Evolutionary conservation across 305 asterid genomes (phyloP), one percentile per base, ranked within the genome.

Genomic region (Vinca major): DNA sequence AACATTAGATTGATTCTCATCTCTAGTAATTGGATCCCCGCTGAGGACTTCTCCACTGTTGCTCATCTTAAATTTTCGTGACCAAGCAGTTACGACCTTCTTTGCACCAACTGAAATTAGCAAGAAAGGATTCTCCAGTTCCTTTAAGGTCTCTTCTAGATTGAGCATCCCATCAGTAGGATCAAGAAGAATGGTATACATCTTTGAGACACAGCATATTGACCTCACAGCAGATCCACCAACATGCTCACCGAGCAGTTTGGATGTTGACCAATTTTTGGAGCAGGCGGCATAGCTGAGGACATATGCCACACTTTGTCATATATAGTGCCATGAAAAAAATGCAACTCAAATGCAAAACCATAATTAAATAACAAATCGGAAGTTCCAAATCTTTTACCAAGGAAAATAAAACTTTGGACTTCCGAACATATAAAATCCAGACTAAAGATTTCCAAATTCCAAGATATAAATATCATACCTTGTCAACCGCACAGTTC

Each of bases 151-250:
- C 62, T 67, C 77, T 8, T 76, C 79, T 79, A 76, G 79, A 70
- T 67, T 69, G 52, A 40, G 62, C 55, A 57, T 80, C 52, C 67
- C 77, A 73, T 62, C 74, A 66, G 52, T 56, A 74, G 78, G 77
- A 71, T 82, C 83, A 47, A 81, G 81, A 72, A 71, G 52, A 56
- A 83, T 78, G 53, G 73, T 62, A 86, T 85, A 86, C 70, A 77
- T 68, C 84, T 76, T 84, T 73, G 93, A 83, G 71, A 87, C 92
- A 36, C 70, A 78, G 80, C 88, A 88, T 79, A 92, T 72, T 68
- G 97, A 88, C 60, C 97, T 93, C 69, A 92, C 90, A 69, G 98
- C 96, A 66, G 98, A 92, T 82, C 98, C 98, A 73, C 93, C 90
- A 73, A 92, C 95, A 80, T 92, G 98, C 73, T 88, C 97, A 66